Conservation (phyloP, 441 rosid genomes). For the Macaranga tanarius region DNA sequence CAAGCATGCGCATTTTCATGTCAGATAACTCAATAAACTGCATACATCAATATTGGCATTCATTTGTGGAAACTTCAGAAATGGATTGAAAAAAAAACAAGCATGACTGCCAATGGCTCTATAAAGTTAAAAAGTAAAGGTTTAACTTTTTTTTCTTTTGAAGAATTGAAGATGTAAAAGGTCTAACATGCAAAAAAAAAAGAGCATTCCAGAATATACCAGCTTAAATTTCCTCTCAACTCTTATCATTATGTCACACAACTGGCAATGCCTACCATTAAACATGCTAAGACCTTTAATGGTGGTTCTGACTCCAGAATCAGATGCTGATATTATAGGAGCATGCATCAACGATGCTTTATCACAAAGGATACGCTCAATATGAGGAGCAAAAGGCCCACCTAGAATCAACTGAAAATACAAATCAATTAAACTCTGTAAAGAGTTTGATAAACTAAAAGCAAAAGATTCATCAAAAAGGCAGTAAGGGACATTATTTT, state of each 20-base stretch:
- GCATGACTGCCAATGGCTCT: not conserved
- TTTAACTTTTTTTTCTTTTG: not conserved
- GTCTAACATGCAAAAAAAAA: not conserved
- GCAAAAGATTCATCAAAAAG: not conserved
- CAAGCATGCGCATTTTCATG: slow-evolving; percentile 66
- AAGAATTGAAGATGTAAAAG: not conserved
- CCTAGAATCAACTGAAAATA: slow-evolving; percentile 63
- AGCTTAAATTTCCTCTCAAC: slow-evolving; percentile 42
- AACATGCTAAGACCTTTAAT: slow-evolving; percentile 47
- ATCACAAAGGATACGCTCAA: slow-evolving; percentile 52
- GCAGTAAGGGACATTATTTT: not conserved
- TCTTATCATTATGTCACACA: slow-evolving; percentile 56
- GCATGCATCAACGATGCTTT: slow-evolving; percentile 53
- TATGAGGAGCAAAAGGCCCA: slow-evolving; percentile 72
- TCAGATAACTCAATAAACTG: slow-evolving; percentile 65
- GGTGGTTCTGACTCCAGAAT: slow-evolving; percentile 47
- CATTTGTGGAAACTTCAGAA: not conserved
- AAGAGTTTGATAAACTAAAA: slow-evolving; percentile 9
- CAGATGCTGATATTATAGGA: slow-evolving; percentile 54
- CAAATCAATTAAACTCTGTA: slow-evolving; percentile 16
- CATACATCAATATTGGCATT: not conserved
- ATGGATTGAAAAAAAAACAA: not conserved
- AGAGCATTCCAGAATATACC: slow-evolving; percentile 39
- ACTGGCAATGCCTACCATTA: slow-evolving; percentile 51
- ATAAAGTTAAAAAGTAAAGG: not conserved